These are phyloP conservation scores for Penicillium daleae DNA, from an alignment of 495 filamentous ascomycete genomes.

Conservation along the genomic window DNA sequence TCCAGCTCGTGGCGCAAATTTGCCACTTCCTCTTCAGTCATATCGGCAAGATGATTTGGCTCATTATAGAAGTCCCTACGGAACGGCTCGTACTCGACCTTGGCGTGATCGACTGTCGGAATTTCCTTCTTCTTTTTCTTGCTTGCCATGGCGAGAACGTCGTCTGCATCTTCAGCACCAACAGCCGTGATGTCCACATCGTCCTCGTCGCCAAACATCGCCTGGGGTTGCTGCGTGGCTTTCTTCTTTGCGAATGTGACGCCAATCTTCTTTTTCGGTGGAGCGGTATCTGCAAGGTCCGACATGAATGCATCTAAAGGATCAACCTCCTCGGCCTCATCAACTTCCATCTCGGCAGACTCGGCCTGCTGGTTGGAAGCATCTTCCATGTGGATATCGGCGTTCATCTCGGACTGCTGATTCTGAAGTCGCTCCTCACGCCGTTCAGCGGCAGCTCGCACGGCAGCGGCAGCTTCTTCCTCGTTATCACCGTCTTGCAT, in stretches of 20 bases:
- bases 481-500: constrained; percentile 78
- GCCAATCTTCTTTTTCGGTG: constrained; percentile 41
- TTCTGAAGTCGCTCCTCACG: constrained; percentile 70
- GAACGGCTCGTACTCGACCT: constrained; percentile 82
- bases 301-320: constrained; percentile 97
- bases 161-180: constrained; percentile 71
- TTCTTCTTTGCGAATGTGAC: constrained; percentile 52
- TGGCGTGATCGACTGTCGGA: constrained; percentile 80
- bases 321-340: constrained; percentile 76
- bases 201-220: constrained; percentile 85
- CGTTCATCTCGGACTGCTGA: constrained; percentile 38
- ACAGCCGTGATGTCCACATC: constrained; percentile 76
- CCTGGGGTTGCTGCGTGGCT: constrained; percentile 65
- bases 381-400: constrained; percentile 50
- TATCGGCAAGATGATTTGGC: constrained; percentile 76
- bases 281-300: constrained; percentile 63
- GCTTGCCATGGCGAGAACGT: constrained; percentile 82
- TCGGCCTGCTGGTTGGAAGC: constrained; percentile 42
- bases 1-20: constrained; percentile 85
- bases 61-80: constrained; percentile 94
- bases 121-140: constrained; percentile 99
- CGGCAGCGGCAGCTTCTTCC: constrained; percentile 84
- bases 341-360: constrained; percentile 39
- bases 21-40: constrained; percentile 84
- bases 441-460: constrained; percentile 76